These are phyloP conservation scores for Hibiscus syriacus DNA, from an alignment of 345 rosid genomes.

Conservation along the genomic window DNA sequence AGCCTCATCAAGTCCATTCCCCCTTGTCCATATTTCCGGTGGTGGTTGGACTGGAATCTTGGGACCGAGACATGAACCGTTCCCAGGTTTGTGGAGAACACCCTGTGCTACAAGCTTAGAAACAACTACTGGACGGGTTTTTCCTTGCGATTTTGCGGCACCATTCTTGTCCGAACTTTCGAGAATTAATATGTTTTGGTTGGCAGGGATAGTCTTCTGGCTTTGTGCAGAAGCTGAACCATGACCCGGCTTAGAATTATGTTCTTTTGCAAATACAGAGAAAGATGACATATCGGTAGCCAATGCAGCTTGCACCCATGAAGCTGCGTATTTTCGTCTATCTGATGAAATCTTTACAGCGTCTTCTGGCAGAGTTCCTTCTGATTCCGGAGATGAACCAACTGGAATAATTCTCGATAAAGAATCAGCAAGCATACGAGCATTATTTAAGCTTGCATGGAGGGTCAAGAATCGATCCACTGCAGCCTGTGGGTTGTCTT, in stretches of 20 bases:
- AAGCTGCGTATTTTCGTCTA: constrained; percentile 57
- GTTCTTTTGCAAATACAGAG: constrained; percentile 54
- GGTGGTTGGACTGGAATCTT: constrained; percentile 47
- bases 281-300: constrained; percentile 69
- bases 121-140: constrained; percentile 38
- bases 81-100: constrained; percentile 47
- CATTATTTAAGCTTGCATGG: constrained; percentile 51
- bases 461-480: constrained; percentile 86
- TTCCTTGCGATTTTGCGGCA: constrained; percentile 38
- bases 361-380: constrained; percentile 59
- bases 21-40: constrained; percentile 61
- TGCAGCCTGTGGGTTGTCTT: constrained; percentile 78
- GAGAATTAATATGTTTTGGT: constrained; percentile 47
- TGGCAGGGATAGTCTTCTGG: constrained; percentile 26
- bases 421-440: constrained; percentile 46
- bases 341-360: constrained; percentile 51
- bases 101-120: constrained; percentile 76
- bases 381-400: constrained; percentile 47
- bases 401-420: constrained; percentile 36
- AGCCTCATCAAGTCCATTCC: constrained; percentile 57
- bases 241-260: neutral
- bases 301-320: constrained; percentile 91
- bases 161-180: constrained; percentile 42
- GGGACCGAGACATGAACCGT: constrained; percentile 29
- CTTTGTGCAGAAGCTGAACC: constrained; percentile 23